Evolutionary conservation across 306 rosid species (phyloP).

Genomic region (Gynostemma pentaphyllum): DNA sequence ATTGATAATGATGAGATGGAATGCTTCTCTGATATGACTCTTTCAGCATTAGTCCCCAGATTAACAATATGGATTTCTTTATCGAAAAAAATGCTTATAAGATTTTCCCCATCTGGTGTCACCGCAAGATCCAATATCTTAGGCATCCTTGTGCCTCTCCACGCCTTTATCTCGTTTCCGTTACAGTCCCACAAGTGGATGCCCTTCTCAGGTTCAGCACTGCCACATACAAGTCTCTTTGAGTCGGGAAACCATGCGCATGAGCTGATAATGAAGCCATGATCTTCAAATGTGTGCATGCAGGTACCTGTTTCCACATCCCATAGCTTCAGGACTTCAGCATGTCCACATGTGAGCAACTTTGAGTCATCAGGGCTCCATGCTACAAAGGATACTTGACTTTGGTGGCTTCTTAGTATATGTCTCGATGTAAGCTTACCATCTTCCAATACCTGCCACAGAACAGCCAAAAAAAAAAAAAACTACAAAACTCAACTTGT

Average conservation of each 20-base stretch:
- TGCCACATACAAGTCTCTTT: conserved; percentile 73
- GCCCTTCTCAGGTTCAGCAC: conserved; percentile 72
- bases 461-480: conserved; percentile 10
- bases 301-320: conserved; percentile 86
- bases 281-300: conserved; percentile 74
- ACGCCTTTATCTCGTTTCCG: conserved; percentile 68
- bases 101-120: conserved; percentile 72
- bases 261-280: conserved; percentile 76
- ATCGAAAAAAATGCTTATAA: conserved; percentile 66
- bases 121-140: conserved; percentile 74
- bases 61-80: conserved; percentile 63
- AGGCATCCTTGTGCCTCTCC: conserved; percentile 87
- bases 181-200: conserved; percentile 81
- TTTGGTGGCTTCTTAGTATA: conserved; percentile 54
- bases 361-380: conserved; percentile 94
- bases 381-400: conserved; percentile 74
- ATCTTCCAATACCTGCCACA: conserved; percentile 62
- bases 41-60: conserved; percentile 45
- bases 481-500: background rate
- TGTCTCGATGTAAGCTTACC: conserved; percentile 44
- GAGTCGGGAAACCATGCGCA: conserved; percentile 98
- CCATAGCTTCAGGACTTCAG: conserved; percentile 85
- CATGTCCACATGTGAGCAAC: conserved; percentile 86
- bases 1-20: conserved; percentile 47
- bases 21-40: conserved; percentile 60